Evolutionary conservation across 768 basidiomycete genomes (phyloP).

Genomic region (Boletus tomentosulus): DNA sequence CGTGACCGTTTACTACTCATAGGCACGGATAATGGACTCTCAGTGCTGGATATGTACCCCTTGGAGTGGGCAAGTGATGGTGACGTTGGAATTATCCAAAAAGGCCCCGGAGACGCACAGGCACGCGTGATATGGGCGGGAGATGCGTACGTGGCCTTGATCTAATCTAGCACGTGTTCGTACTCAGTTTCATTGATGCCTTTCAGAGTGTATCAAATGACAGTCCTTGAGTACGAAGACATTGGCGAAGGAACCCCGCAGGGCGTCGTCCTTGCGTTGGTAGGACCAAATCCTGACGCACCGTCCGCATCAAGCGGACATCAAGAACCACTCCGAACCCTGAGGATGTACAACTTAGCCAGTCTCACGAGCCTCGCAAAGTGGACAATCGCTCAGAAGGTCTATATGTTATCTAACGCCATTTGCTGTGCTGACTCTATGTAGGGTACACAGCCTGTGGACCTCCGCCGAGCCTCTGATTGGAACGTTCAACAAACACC

Average conservation of each 20-base stretch:
- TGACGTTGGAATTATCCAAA: conserved; percentile 37
- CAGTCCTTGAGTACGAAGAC: conserved; percentile 60
- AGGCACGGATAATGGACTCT: conserved; percentile 76
- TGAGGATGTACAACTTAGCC: conserved; percentile 82
- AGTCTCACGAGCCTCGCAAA: conserved; percentile 72
- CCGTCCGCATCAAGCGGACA: conserved; percentile 41
- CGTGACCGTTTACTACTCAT: conserved; percentile 66
- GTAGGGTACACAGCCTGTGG: conserved; percentile 58
- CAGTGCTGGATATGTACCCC: conserved; percentile 80
- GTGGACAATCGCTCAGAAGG: conserved; percentile 69
- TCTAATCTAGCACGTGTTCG: not conserved
- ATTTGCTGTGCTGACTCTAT: conserved; percentile 7
- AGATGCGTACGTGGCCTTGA: conserved; percentile 52
- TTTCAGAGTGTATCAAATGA: conserved; percentile 70
- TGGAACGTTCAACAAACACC: conserved; percentile 49
- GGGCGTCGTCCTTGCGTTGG: conserved; percentile 74
- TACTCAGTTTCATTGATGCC: not conserved
- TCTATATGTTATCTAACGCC: conserved; percentile 21
- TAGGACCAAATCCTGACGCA: conserved; percentile 57
- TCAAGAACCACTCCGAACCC: conserved; percentile 47
- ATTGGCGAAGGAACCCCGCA: conserved; percentile 57
- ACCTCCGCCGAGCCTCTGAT: conserved; percentile 49
- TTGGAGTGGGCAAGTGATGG: conserved; percentile 54
- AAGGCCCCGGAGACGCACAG: conserved; percentile 70
- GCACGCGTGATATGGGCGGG: conserved; percentile 69